Evolutionary conservation across 306 rosid genomes (phyloP), one percentile per base, ranked within the genome.

Genomic region (Quercus berberidifolia): DNA sequence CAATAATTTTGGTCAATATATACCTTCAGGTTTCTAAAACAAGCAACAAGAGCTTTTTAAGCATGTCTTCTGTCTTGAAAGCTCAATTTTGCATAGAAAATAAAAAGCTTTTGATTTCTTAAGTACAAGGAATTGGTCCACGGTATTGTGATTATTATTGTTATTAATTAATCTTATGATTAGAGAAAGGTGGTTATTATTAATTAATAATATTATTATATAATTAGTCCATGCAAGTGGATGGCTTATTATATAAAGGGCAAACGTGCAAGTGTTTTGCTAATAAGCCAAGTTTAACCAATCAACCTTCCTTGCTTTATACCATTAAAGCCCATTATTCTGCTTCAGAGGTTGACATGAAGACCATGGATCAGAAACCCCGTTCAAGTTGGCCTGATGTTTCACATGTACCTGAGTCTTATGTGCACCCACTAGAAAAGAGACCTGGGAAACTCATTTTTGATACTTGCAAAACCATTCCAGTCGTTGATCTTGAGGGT

Each of bases 401-500:
- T 71, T 73, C 54, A 54, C 52, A 78, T 71, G 89, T 86, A 28
- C 89, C 89, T 31, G 68, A 55, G 18, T 78, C 89, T 5, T 86
- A 64, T 55, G 89, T 83, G 58, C 87, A 83, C 35, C 87, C 87
- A 5, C 87, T 85, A 41, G 87, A 83, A 75, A 75, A 78, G 58
- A 38, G 83, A 68, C 89, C 89, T 1, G 85, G 83, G 80, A 78
- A 17, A 13, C 43, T 73, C 43, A 19, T 49, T 5, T 74, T 71
- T 35, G 4, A 33, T 17, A 64, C 82, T 18, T 69, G 76, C 70
- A 75, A 81, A 71, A 56, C 71, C 10, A 81, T 86, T 55, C 94
- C 97, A 4, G 89, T 89, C 20, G 28, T 92, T 19, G 91, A 92
- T 85, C 87, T 92, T 3, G 81, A 69, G 0, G 59, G 2, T 4